A percentile compares a stretch with the other conserved stretches of the same genome.
Conservation (phyloP, 306 rosid species). For the Adenanthera pavonina region DNA sequence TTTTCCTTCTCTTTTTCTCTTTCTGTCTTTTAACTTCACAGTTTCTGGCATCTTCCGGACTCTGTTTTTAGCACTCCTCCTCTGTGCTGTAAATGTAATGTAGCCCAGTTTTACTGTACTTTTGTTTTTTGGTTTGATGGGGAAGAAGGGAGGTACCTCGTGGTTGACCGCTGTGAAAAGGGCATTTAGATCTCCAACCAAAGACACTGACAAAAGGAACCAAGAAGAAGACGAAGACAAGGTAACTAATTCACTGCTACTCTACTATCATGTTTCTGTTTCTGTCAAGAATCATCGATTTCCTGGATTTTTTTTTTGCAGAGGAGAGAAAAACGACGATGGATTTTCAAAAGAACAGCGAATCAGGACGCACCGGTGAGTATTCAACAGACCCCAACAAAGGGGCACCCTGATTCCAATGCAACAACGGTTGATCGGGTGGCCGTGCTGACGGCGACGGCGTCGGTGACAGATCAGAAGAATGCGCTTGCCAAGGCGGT, state of each 20-base stretch:
- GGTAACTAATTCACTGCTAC: conserved; percentile 40
- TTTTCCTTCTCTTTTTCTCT: conserved; percentile 32
- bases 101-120: conserved; percentile 50
- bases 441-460: conserved; percentile 27
- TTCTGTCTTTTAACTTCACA: not conserved
- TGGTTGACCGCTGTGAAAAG: conserved; percentile 99
- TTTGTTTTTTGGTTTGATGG: conserved; percentile 54
- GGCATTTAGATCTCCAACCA: conserved; percentile 98
- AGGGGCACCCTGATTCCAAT: conserved; percentile 41
- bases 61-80: not conserved
- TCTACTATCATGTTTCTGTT: not conserved
- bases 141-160: conserved; percentile 88
- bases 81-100: conserved; percentile 64
- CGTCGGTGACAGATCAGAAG: conserved; percentile 51
- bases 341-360: conserved; percentile 77
- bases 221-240: conserved; percentile 83
- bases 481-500: conserved; percentile 79
- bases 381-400: conserved; percentile 44
- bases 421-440: conserved; percentile 39
- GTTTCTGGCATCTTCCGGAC: conserved; percentile 44
- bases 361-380: conserved; percentile 55
- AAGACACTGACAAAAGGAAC: conserved; percentile 57
- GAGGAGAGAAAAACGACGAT: conserved; percentile 87
- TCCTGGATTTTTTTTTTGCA: conserved; percentile 34
- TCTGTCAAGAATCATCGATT: not conserved